Conservation (phyloP, 208 protist genomes). For the Trypanosoma congolense region DNA sequence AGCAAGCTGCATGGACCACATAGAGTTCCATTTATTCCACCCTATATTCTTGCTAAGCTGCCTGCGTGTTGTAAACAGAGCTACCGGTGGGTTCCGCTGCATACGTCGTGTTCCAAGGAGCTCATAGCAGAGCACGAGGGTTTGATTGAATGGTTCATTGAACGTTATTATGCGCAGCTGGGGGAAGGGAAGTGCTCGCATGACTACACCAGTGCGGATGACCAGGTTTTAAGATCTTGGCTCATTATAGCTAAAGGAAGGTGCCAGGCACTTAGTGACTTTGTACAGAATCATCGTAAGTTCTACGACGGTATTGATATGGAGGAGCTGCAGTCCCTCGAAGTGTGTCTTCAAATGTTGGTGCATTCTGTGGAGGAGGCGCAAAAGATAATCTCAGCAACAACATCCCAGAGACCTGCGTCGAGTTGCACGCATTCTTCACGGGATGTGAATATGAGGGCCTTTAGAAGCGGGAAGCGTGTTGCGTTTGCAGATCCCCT, state of each 20-base stretch:
- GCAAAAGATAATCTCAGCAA: too few relatives aligned
- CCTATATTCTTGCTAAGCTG: neutral
- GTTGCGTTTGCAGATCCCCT: too few relatives aligned
- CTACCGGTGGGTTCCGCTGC: conserved; percentile 18
- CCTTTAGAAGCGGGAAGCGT: too few relatives aligned
- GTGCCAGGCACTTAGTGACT: neutral
- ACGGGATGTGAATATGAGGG: too few relatives aligned
- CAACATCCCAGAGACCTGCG: too few relatives aligned
- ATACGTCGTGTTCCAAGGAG: conserved; percentile 6
- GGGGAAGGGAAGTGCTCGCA: too few relatives aligned
- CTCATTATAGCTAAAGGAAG: neutral
- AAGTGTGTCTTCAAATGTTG: neutral
- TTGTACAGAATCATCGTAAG: neutral
- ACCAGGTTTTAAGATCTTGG: neutral
- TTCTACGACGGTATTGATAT: neutral
- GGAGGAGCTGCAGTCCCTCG: neutral
- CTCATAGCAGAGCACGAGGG: conserved; percentile 11
- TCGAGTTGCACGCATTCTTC: too few relatives aligned
- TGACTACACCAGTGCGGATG: too few relatives aligned
- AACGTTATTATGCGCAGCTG: too few relatives aligned
- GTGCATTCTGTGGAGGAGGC: neutral
- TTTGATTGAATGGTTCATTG: conserved; percentile 8
- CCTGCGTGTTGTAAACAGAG: conserved; percentile 7
- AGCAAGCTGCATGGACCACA: neutral
- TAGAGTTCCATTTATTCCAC: neutral